Evolutionary conservation across 129 eudicot species (phyloP), one percentile per base, ranked within the genome.

Genomic region (Pittosporum tobira): DNA sequence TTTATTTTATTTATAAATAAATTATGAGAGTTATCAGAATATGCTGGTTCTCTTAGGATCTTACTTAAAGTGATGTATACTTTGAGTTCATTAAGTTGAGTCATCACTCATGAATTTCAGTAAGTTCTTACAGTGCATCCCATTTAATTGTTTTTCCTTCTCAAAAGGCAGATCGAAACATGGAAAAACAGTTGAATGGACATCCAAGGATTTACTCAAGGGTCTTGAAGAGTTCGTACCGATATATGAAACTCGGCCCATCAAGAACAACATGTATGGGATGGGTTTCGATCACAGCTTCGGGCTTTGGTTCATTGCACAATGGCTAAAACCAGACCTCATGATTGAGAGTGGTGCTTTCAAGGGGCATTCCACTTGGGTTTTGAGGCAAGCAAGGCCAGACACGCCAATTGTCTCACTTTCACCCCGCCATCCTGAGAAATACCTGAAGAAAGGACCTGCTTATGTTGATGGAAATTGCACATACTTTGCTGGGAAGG

Each of bases 101-200:
- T 60, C 65, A n/a, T 62, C 18, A 24, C n/a, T 46, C 47, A 5
- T 61, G 12, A 61, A 11, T 22, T 34, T 52, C 45, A 55, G 53
- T n/a, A 51, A 47, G 44, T 68, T 77, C 62, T 65, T 57, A 51
- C 58, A 48, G 43, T 67, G 48, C 59, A 29, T 58, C 25, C 72
- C 64, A 57, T 78, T 71, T 77, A 78, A 83, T 76, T 74, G 65
- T 55, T 74, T 18, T 83, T 73, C 28, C 74, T 77, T 76, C 75
- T 75, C 81, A 80, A 91, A 91, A 91, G 98, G 98, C 98, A 91
- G 98, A 91, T 80, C 98, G 96, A 91, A 86, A 91, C 85, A 80
- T 68, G 90, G 88, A 69, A 91, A 81, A 76, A 71, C 79, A 8
- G 98, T 86, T 54, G 85, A 83, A 46, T 91, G 98, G 98, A 91